phyloP scores from a whole-genome alignment of 1,284 basidiomycete species.

The Malassezia nana region DNA sequence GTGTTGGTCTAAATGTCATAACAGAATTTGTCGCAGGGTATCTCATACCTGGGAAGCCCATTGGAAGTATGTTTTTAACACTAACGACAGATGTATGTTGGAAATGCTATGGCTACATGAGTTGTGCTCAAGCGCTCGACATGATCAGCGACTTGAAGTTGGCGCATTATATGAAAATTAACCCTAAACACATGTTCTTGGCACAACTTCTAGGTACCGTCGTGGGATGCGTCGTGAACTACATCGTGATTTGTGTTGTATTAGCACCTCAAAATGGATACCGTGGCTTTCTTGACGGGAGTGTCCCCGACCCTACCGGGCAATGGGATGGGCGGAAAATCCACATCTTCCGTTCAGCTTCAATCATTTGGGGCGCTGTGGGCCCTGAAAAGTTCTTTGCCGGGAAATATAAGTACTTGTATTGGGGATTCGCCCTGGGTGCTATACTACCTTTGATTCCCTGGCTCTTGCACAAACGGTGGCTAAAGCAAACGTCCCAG shows the following conservation, averaged over 20 bases:
- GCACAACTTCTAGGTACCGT: constrained; percentile 52
- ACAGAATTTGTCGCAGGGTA: constrained; percentile 52
- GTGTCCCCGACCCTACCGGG: constrained; percentile 51
- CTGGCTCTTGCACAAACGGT: constrained; percentile 50
- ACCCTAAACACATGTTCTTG: constrained; percentile 52
- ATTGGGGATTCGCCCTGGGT: constrained; percentile 51
- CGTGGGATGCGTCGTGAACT: constrained; percentile 50
- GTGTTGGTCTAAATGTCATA: constrained; percentile 50
- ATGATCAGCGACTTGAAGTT: constrained; percentile 52
- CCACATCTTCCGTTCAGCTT: constrained; percentile 49
- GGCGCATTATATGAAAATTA: constrained; percentile 47
- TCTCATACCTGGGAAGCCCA: constrained; percentile 53
- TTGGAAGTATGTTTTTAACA: constrained; percentile 34
- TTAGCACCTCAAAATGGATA: constrained; percentile 39
- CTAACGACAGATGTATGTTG: constrained; percentile 33
- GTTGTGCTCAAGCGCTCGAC: constrained; percentile 46
- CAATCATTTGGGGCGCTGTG: constrained; percentile 52
- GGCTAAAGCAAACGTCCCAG: constrained; percentile 33
- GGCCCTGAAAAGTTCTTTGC: constrained; percentile 52
- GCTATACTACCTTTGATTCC: constrained; percentile 49
- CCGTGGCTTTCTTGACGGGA: constrained; percentile 48
- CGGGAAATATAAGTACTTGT: constrained; percentile 50
- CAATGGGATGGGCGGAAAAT: constrained; percentile 49
- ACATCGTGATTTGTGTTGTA: constrained; percentile 50
- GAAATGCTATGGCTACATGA: constrained; percentile 51